Percentiles rank a stretch among this genome's conserved stretches.
Evolutionary conservation across 495 filamentous ascomycete species (phyloP).

Genomic region (Xylaria venustula): DNA sequence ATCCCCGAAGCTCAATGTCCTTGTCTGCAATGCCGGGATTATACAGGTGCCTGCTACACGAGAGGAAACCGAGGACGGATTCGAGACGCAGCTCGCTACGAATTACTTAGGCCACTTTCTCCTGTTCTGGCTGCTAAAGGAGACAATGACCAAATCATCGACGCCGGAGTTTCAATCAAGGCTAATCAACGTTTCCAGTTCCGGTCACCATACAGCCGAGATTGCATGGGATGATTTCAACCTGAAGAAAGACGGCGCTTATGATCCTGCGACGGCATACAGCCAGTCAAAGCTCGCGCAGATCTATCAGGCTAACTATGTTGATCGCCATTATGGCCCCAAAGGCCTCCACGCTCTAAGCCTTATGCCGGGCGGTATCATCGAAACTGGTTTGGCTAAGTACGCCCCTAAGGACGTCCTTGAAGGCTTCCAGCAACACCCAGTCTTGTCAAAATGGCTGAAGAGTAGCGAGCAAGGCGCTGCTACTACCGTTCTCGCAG

Average conservation of each 20-base stretch:
- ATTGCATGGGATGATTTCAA: conserved; percentile 14
- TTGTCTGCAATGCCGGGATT: conserved; percentile 31
- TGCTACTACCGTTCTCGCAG: conserved; percentile 47
- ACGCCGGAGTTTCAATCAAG: conserved; percentile 40
- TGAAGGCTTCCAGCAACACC: conserved; percentile 17
- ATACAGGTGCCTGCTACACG: conserved; percentile 36
- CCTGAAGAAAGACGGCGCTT: conserved; percentile 29
- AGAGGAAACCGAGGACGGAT: conserved; percentile 39
- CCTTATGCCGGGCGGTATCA: conserved; percentile 42
- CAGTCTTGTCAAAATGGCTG: conserved; percentile 18
- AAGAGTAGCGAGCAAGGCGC: conserved; percentile 46
- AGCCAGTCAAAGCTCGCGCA: conserved; percentile 40
- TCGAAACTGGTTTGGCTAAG: conserved; percentile 3
- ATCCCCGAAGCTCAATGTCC: conserved; percentile 17
- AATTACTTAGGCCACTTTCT: conserved; percentile 51
- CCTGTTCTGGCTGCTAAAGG: conserved; percentile 45
- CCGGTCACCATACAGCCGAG: conserved; percentile 32
- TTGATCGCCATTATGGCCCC: conserved; percentile 38
- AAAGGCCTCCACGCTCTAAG: conserved; percentile 39
- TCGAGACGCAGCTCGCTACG: conserved; percentile 45
- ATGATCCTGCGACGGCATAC: conserved; percentile 38
- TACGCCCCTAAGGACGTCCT: conserved; percentile 27
- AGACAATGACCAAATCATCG: conserved; percentile 27
- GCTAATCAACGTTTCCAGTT: conserved; percentile 41
- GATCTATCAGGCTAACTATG: conserved; percentile 43